Evolutionary conservation across 1,284 basidiomycete genomes (phyloP).

Genomic region (Ganoderma resinaceum): DNA sequence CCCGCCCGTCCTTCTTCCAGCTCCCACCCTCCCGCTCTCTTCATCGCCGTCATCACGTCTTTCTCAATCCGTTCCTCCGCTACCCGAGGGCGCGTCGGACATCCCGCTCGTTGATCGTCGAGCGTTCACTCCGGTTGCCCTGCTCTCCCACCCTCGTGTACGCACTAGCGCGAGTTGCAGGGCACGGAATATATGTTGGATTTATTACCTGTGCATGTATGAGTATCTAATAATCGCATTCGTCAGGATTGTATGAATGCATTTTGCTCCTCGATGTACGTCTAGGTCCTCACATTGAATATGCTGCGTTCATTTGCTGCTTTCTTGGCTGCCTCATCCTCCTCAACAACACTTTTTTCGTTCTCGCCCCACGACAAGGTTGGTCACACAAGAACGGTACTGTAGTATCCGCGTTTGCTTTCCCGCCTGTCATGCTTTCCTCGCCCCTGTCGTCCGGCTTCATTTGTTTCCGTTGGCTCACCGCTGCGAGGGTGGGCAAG

Average conservation of each 20-base stretch:
- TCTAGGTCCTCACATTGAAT: neutral
- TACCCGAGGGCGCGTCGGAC: neutral
- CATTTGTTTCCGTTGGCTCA: neutral
- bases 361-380: neutral
- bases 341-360: neutral
- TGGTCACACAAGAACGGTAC: neutral
- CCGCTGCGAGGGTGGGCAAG: neutral
- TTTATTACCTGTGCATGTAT: slow-evolving; percentile 24
- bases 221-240: slow-evolving; percentile 28
- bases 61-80: neutral
- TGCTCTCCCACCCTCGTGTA: neutral
- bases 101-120: neutral
- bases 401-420: neutral
- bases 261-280: neutral
- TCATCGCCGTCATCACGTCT: neutral
- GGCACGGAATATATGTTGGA: slow-evolving; percentile 7
- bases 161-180: neutral
- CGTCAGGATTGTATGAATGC: slow-evolving; percentile 27
- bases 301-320: neutral
- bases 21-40: neutral
- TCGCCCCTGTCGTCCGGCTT: neutral
- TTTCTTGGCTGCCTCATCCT: neutral
- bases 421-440: neutral
- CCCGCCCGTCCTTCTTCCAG: slow-evolving; percentile 3
- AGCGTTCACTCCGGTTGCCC: neutral